Conservation (phyloP, 139 green algal genomes). For the Edaphochlamys debaryana region DNA sequence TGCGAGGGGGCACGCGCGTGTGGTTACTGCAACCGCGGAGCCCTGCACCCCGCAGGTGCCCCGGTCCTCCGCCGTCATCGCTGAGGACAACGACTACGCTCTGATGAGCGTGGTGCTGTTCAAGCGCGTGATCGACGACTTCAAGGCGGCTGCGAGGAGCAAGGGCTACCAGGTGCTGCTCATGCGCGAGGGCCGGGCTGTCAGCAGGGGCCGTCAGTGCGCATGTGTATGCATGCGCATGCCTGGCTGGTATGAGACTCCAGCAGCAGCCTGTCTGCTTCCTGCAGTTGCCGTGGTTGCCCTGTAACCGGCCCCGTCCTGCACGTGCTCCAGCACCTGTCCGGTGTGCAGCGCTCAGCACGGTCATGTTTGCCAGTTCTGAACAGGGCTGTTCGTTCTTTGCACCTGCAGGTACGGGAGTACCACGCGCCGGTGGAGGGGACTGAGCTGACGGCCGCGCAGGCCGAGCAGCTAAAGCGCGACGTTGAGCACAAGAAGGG, state of each 20-base stretch:
- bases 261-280: too few relatives aligned
- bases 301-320: too few relatives aligned
- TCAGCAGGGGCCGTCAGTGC: not conserved
- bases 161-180: constrained; percentile 94
- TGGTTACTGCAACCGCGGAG: too few relatives aligned
- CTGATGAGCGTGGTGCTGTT: constrained; percentile 93
- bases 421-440: constrained; percentile 58
- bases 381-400: not conserved
- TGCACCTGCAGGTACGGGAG: constrained; percentile 67
- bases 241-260: too few relatives aligned
- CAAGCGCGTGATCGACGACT: constrained; percentile 88
- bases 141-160: constrained; percentile 86
- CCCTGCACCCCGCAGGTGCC: constrained; percentile 65
- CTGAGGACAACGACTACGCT: constrained; percentile 92
- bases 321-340: too few relatives aligned
- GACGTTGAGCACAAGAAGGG: constrained; percentile 76
- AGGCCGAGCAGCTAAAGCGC: constrained; percentile 60
- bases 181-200: too few relatives aligned
- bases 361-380: too few relatives aligned
- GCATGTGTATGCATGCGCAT: not conserved
- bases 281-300: too few relatives aligned
- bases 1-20: too few relatives aligned
- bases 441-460: constrained; percentile 32
- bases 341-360: too few relatives aligned
- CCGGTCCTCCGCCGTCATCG: constrained; percentile 72